phyloP scores from a whole-genome alignment of 352 stramenopile species.

The Blastocystis sp. region DNA sequence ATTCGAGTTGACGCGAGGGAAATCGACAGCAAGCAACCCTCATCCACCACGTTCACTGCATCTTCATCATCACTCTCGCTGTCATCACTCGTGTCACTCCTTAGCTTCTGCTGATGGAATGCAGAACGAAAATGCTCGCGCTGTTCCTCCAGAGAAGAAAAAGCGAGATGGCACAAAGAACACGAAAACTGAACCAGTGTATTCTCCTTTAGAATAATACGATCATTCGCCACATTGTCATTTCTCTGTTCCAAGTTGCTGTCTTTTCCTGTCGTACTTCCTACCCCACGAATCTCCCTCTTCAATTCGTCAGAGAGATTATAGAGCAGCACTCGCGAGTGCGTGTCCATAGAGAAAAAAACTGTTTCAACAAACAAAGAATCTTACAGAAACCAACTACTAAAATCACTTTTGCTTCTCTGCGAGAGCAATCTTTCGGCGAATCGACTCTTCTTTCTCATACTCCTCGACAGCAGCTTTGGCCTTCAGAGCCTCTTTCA shows the following conservation, averaged over 20 bases:
- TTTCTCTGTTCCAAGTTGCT: not conserved
- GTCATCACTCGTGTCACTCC: conserved; percentile 70
- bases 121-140: conserved; percentile 77
- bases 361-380: not conserved
- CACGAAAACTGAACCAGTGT: conserved; percentile 40
- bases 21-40: conserved; percentile 67
- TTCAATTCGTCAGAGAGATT: not conserved
- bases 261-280: not conserved
- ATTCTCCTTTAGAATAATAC: conserved; percentile 27
- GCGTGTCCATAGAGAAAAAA: not conserved
- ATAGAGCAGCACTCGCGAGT: not conserved
- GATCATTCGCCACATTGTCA: not conserved
- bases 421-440: not conserved
- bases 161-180: conserved; percentile 68
- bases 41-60: conserved; percentile 62
- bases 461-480: conserved; percentile 4
- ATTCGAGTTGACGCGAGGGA: conserved; percentile 61
- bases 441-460: conserved; percentile 25
- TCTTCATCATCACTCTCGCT: conserved; percentile 56
- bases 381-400: conserved; percentile 10
- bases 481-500: conserved; percentile 41
- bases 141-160: conserved; percentile 74
- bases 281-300: not conserved
- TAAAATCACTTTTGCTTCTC: not conserved
- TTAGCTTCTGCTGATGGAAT: conserved; percentile 75